phyloP scores from a whole-genome alignment of 441 rosid species.

The Eruca vesicaria region DNA sequence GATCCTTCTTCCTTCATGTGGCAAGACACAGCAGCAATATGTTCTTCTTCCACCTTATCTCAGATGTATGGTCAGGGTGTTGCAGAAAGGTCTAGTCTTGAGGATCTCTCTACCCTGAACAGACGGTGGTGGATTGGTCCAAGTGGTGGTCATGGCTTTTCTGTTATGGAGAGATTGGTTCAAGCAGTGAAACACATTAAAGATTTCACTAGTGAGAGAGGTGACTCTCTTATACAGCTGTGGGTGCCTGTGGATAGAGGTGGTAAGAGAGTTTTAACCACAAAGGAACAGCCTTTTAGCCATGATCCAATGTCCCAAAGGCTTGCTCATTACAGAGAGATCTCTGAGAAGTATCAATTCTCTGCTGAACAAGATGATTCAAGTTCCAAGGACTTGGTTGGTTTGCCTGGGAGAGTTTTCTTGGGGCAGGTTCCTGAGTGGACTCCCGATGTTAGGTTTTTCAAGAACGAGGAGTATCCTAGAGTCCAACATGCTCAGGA shows the following conservation, averaged over 20 bases:
- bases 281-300: slow-evolving; percentile 71
- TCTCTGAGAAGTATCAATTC: slow-evolving; percentile 75
- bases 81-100: slow-evolving; percentile 36
- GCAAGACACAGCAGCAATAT: slow-evolving; percentile 42
- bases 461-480: slow-evolving; percentile 81
- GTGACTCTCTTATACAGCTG: slow-evolving; percentile 75
- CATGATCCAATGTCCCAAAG: slow-evolving; percentile 55
- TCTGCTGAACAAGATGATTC: slow-evolving; percentile 54
- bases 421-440: slow-evolving; percentile 86
- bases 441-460: slow-evolving; percentile 95
- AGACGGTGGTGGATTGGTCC: slow-evolving; percentile 85
- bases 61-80: slow-evolving; percentile 42
- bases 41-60: slow-evolving; percentile 25
- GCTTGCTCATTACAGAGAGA: slow-evolving; percentile 72
- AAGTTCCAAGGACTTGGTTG: slow-evolving; percentile 46
- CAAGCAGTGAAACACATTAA: slow-evolving; percentile 63
- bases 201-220: slow-evolving; percentile 60
- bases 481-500: slow-evolving; percentile 74
- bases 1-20: slow-evolving; percentile 48
- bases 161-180: slow-evolving; percentile 72
- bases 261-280: slow-evolving; percentile 62
- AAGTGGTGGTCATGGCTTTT: slow-evolving; percentile 43
- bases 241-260: slow-evolving; percentile 87
- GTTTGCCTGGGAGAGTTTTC: slow-evolving; percentile 90
- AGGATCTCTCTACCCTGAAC: slow-evolving; percentile 42